phyloP scores from a whole-genome alignment of 768 basidiomycete species.

The Galerina sulciceps region DNA sequence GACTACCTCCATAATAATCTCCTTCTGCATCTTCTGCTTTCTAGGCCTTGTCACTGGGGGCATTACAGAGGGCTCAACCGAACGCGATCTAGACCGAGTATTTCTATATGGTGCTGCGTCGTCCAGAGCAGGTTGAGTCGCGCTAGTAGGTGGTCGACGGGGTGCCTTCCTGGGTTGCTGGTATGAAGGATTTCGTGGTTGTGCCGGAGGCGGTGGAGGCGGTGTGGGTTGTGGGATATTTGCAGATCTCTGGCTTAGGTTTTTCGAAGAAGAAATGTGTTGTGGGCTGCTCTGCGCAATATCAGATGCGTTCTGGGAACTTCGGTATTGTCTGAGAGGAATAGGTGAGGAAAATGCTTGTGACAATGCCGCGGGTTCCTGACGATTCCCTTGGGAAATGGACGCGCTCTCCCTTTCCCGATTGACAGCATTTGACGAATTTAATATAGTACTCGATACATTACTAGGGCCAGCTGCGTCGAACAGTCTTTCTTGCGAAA shows the following conservation, averaged over 20 bases:
- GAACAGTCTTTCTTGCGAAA: constrained; percentile 17
- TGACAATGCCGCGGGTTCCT: no score
- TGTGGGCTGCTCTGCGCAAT: no score
- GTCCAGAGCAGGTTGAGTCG: background rate
- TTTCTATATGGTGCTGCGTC: constrained; percentile 7
- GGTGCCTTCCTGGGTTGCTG: constrained; percentile 14
- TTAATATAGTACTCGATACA: background rate
- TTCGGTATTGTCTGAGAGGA: no score
- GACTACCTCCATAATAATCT: constrained; percentile 5
- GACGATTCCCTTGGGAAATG: no score
- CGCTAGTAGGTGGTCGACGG: constrained; percentile 7
- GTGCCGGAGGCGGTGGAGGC: background rate
- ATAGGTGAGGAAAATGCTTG: no score
- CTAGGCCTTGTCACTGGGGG: background rate
- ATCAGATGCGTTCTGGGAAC: no score
- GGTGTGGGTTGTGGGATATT: background rate
- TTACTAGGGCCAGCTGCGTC: background rate
- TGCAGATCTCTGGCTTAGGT: background rate
- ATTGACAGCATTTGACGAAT: background rate
- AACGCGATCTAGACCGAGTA: constrained; percentile 9
- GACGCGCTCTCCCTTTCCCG: background rate
- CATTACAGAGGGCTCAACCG: background rate
- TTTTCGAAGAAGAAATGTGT: background rate
- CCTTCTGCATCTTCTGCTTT: constrained; percentile 8
- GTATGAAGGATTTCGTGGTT: background rate